These are phyloP conservation scores for Leishmania tarentolae DNA, from an alignment of 208 protist genomes.

Conservation along the genomic window DNA sequence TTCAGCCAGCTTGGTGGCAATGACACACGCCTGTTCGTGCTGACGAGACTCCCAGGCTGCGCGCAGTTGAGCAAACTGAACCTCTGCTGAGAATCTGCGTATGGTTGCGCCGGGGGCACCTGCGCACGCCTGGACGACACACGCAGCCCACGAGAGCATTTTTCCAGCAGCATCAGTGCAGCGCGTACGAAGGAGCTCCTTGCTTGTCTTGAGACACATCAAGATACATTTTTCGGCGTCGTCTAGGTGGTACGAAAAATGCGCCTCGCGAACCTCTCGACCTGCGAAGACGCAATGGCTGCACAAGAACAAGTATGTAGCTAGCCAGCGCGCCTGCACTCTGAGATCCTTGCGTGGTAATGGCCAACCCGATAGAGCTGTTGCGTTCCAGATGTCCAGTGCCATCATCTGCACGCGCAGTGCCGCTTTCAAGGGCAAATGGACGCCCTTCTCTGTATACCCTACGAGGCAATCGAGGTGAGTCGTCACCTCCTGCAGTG, in stretches of 20 bases:
- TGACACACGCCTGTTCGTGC: conserved; percentile 19
- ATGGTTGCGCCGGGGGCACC: not conserved
- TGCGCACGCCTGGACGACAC: conserved; percentile 11
- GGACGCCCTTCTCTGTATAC: not conserved
- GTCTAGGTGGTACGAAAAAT: conserved; percentile 53
- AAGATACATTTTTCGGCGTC: conserved; percentile 76
- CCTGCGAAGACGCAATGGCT: conserved; percentile 61
- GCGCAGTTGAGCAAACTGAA: conserved; percentile 57
- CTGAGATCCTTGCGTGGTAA: conserved; percentile 26
- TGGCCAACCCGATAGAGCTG: conserved; percentile 31
- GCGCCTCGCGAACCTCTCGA: conserved; percentile 32
- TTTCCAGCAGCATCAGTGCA: conserved; percentile 13
- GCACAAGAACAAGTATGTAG: conserved; percentile 54
- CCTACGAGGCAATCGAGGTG: not conserved
- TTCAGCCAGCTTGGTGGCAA: conserved; percentile 28
- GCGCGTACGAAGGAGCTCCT: conserved; percentile 20
- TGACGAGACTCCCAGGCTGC: conserved; percentile 36
- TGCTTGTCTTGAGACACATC: conserved; percentile 81
- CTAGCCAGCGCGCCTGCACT: conserved; percentile 31
- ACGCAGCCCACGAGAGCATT: conserved; percentile 27
- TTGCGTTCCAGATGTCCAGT: conserved; percentile 68
- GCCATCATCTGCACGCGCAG: conserved; percentile 40
- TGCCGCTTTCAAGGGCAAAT: conserved; percentile 45
- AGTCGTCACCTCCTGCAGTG: not conserved
- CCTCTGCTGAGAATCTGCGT: conserved; percentile 30